Conservation (phyloP, 495 filamentous ascomycete species). For the Rostrohypoxylon terebratum region DNA sequence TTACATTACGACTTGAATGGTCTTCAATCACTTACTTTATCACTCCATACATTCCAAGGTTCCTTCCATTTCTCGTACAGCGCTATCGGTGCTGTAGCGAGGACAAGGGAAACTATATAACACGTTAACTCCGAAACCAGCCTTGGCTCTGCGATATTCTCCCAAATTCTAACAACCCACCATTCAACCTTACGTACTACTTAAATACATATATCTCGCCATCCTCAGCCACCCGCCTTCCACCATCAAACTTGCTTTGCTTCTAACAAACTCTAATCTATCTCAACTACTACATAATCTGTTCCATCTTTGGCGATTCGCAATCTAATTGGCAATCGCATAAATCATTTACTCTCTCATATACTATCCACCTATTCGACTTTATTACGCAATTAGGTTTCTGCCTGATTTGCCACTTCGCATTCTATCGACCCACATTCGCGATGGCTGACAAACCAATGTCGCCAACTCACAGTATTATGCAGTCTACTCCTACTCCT, state of each 20-base stretch:
- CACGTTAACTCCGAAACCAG: conserved; percentile 40
- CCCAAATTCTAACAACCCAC: conserved; percentile 29
- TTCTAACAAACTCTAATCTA: conserved; percentile 22
- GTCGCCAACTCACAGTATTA: conserved; percentile 27
- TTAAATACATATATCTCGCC: conserved; percentile 33
- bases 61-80: conserved; percentile 20
- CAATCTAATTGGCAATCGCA: conserved; percentile 29
- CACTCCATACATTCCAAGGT: conserved; percentile 8
- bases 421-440: conserved; percentile 33
- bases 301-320: background rate
- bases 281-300: background rate
- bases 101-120: conserved; percentile 32
- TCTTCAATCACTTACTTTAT: background rate
- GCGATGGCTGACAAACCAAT: conserved; percentile 50
- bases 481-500: conserved; percentile 25
- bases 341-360: background rate
- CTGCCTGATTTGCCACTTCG: conserved; percentile 48
- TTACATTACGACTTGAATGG: conserved; percentile 21
- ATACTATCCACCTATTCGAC: conserved; percentile 23
- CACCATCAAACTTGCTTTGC: background rate
- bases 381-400: conserved; percentile 33
- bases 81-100: background rate
- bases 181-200: background rate
- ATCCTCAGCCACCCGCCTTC: background rate
- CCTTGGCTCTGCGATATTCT: conserved; percentile 34